Base-by-base conservation (phyloP, 202 grass and related monocot species). In the Carex sylvatica region DNA sequence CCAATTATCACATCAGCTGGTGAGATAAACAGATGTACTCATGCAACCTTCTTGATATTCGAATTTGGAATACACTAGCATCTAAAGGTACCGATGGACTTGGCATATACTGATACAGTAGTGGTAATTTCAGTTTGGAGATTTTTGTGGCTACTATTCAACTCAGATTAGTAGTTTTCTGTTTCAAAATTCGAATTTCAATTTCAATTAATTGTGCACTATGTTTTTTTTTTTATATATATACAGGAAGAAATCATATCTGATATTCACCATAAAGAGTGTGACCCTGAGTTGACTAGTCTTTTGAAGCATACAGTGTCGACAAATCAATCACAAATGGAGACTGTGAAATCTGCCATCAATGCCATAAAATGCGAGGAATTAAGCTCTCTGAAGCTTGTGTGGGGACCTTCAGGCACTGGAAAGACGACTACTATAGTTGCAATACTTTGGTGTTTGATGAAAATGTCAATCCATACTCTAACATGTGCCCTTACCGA, bases 351-450 rank as follows among this genome's bases (percentile, higher is more conserved):
- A 74, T 88, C 83, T 83, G 79, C 88, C n/a, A 70, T 91, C 63
- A 84, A 84, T 55, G 83, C 89, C 44, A 46, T 89, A 8, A 31
- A n/a, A 61, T 87, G 88, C 61, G 6, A 58, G 6, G 6, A 22
- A 3, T 81, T 8, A 26, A 86, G 87, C 75, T 78, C 79, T 35
- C 68, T 88, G 2, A 89, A 93, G 84, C 93, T 97, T 86, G 86
- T 97, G 80, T 91, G 93, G 89, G 93, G 93, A 0, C 93, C 93
- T 52, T 91, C 91, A 60, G 91, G 93, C 80, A 93, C 91, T 52
- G 89, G 93, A 31, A 93, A 97, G 73, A 97, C 93, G 36, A 97
- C 87, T 67, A 91, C 86, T 0, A 70, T 89, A 38, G 81, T 85
- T 56, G 40, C 89, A 42, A 35, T 97, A 22, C 58, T 97, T 26